Conservation (phyloP, 2,329 filamentous ascomycete species). For the Aspergillus tamarii region DNA sequence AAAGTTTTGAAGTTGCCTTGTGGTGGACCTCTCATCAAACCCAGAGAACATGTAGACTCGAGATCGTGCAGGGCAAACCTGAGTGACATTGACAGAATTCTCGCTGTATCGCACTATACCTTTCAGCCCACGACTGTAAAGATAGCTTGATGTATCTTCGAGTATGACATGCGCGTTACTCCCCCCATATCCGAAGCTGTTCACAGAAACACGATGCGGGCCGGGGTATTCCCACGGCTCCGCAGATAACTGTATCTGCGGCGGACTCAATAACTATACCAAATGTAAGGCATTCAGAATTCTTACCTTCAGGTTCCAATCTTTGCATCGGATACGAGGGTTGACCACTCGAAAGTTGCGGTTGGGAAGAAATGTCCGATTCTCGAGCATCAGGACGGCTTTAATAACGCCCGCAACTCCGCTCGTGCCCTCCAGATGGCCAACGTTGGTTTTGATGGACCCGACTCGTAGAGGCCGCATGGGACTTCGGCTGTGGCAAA, state of each 20-base stretch:
- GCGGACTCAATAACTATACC: background rate
- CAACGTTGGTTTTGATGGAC: constrained; percentile 29
- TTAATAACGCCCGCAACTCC: constrained; percentile 39
- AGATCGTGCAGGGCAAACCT: background rate
- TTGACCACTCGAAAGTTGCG: constrained; percentile 47
- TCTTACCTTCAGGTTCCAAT: constrained; percentile 41
- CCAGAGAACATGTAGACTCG: constrained; percentile 28
- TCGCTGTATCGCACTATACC: background rate
- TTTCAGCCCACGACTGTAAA: background rate
- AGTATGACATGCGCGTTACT: constrained; percentile 51
- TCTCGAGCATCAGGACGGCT: constrained; percentile 48
- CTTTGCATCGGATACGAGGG: constrained; percentile 35
- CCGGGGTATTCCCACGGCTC: constrained; percentile 20
- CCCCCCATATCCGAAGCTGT: constrained; percentile 53
- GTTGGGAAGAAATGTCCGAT: constrained; percentile 49
- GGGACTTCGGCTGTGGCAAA: constrained; percentile 21
- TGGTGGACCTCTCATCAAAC: constrained; percentile 26
- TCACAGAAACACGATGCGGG: constrained; percentile 33
- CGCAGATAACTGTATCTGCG: constrained; percentile 22
- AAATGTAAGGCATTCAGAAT: background rate
- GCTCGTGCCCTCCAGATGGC: constrained; percentile 29
- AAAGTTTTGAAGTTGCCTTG: constrained; percentile 13
- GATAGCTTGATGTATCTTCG: constrained; percentile 27
- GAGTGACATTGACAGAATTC: background rate
- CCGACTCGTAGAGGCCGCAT: constrained; percentile 24